Percentiles rank a stretch among this genome's conserved stretches.
Conservation (phyloP, 1,139 yeast species). For the Candida anutae region DNA sequence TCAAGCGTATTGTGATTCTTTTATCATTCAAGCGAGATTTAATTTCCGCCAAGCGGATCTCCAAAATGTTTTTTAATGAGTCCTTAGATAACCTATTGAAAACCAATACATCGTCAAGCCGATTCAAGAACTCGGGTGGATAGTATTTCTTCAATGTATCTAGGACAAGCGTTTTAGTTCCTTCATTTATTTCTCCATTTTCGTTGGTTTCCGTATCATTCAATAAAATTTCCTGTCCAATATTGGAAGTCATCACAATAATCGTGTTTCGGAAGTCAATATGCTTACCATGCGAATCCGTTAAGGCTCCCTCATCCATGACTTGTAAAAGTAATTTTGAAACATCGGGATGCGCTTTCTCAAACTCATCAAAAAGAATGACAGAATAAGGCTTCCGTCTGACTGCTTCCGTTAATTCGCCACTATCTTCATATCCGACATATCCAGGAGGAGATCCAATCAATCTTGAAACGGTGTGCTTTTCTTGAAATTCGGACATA, state of each 20-base stretch:
- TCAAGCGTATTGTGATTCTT: conserved; percentile 57
- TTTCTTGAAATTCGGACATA: conserved; percentile 97
- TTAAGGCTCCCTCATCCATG: conserved; percentile 86
- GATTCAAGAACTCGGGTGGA: conserved; percentile 91
- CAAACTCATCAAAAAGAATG: conserved; percentile 90
- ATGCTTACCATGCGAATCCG: conserved; percentile 91
- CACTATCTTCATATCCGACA: conserved; percentile 92
- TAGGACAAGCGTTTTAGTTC: conserved; percentile 49
- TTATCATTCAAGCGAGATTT: conserved; percentile 72
- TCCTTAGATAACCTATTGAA: conserved; percentile 79
- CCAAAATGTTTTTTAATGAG: conserved; percentile 72
- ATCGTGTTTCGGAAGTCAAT: conserved; percentile 92
- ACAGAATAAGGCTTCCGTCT: conserved; percentile 92
- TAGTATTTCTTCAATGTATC: conserved; percentile 64
- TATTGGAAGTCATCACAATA: conserved; percentile 94
- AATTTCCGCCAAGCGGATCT: conserved; percentile 73
- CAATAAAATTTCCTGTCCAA: conserved; percentile 84
- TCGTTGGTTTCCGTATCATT: conserved; percentile 42
- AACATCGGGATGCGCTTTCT: conserved; percentile 92
- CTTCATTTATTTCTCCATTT: conserved; percentile 40
- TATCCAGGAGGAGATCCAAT: conserved; percentile 99
- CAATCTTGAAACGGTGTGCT: conserved; percentile 79
- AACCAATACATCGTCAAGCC: conserved; percentile 84
- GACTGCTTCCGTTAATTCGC: conserved; percentile 93
- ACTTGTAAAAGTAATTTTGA: conserved; percentile 85